These are phyloP conservation scores for Oropetium thomaeum DNA, from an alignment of 176 grass and related monocot genomes.

Conservation along the genomic window DNA sequence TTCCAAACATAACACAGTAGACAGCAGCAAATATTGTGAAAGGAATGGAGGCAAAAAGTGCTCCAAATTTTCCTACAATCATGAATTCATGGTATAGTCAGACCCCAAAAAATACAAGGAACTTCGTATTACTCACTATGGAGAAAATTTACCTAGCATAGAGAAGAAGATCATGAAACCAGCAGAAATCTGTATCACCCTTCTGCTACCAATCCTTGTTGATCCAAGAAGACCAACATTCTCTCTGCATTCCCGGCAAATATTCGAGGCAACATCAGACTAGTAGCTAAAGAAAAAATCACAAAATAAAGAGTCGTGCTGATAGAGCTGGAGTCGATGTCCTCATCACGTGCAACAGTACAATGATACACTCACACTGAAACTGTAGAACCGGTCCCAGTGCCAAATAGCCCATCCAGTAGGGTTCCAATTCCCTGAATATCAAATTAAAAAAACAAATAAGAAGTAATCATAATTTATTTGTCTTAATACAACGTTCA, in stretches of 20 bases:
- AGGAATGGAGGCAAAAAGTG: slow-evolving; percentile 91
- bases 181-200: slow-evolving; percentile 94
- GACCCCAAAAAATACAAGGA: background rate
- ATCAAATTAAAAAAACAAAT: slow-evolving; percentile 14
- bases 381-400: slow-evolving; percentile 86
- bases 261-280: background rate
- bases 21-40: slow-evolving; percentile 90
- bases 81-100: slow-evolving; percentile 7
- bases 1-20: slow-evolving; percentile 88
- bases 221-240: slow-evolving; percentile 98
- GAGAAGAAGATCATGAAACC: slow-evolving; percentile 99
- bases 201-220: slow-evolving; percentile 84
- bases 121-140: background rate
- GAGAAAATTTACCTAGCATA: slow-evolving; percentile 58
- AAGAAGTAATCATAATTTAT: background rate
- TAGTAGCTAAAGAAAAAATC: background rate
- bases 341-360: background rate
- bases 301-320: background rate
- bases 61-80: slow-evolving; percentile 87
- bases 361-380: slow-evolving; percentile 65
- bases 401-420: slow-evolving; percentile 83
- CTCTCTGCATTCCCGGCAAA: slow-evolving; percentile 53
- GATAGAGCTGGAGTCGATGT: no score
- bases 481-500: background rate
- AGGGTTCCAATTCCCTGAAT: slow-evolving; percentile 85